phyloP scores from a whole-genome alignment of 2,329 filamentous ascomycete genomes.

The Dothistroma pini region DNA sequence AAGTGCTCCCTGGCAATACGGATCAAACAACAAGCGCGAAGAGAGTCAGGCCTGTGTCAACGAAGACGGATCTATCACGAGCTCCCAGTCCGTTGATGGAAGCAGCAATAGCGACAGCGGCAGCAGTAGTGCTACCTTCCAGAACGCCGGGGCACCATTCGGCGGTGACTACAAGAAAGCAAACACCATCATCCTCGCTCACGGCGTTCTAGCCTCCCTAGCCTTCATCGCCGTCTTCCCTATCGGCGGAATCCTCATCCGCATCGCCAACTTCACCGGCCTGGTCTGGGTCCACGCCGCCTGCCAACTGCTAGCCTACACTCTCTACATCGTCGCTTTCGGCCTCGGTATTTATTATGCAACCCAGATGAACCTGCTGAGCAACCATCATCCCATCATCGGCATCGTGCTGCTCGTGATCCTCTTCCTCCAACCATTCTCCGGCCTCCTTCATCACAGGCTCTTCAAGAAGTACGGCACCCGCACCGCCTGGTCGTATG shows the following conservation, averaged over 20 bases:
- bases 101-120: not conserved
- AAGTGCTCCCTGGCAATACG: slow-evolving; percentile 10
- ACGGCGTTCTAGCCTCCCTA: slow-evolving; percentile 43
- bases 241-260: slow-evolving; percentile 43
- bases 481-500: slow-evolving; percentile 46
- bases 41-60: not conserved
- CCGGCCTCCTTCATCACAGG: slow-evolving; percentile 52
- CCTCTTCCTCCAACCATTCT: slow-evolving; percentile 54
- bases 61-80: not conserved
- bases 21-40: not conserved
- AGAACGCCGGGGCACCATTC: slow-evolving; percentile 14
- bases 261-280: slow-evolving; percentile 43
- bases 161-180: slow-evolving; percentile 28
- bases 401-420: slow-evolving; percentile 49
- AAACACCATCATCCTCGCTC: slow-evolving; percentile 36
- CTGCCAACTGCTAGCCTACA: slow-evolving; percentile 49
- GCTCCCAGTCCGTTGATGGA: not conserved
- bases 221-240: slow-evolving; percentile 48
- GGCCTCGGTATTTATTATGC: slow-evolving; percentile 54
- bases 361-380: slow-evolving; percentile 36
- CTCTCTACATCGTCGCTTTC: slow-evolving; percentile 48
- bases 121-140: slow-evolving; percentile 11
- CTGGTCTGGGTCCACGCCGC: slow-evolving; percentile 46
- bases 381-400: slow-evolving; percentile 50
- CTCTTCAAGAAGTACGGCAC: slow-evolving; percentile 47